Base-by-base conservation (phyloP, 139 green algal genomes). In the Medakamo hakoo region DNA sequence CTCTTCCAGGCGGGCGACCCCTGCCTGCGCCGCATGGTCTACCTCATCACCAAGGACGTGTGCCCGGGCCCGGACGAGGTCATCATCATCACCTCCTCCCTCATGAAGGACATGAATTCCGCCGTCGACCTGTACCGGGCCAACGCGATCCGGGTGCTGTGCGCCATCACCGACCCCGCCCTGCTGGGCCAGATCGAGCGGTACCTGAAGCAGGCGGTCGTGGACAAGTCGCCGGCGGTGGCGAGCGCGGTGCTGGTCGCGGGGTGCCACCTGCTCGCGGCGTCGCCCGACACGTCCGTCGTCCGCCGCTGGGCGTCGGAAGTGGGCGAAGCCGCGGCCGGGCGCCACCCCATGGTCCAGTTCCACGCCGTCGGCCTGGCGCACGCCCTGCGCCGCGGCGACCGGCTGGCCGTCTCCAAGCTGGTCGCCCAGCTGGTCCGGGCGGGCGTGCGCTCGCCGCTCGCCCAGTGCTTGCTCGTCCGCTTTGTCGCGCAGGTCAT, bases 41-140 rank as follows among this genome's bases (percentile, higher is more conserved):
- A 99, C 71, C 76, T 99, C 49, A 86, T 91, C 60, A 96, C 99
- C 74, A 99, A 99, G 80, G 93, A 99, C 67, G 90, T 99, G 55
- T 95, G 87, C 71, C 92, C 92, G 4, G 77, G 71, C 56, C 74
- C 77, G 14, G 87, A 95, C 58, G 87, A 98, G 78, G 93, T 99
- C 62, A 99, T 99, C 72, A 99, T 99, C 68, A 92, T 99, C 49
- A 99, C 92, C 30, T 59, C 82, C 72, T 95, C 84, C 27, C 78
- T 99, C 1, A 99, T 99, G 93, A 99, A 99, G 80, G 93, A 99
- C 80, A 99, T 99, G 90, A 98, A 96, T 80, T 85, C 71, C 75
- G 89, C 85, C 58, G 86, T 80, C 24, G 92, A 98, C 63, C 76
- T 97, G 31, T 98, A 96, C 74, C 77, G 92, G 18, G 80, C 85